These are phyloP conservation scores for Trametes sp. DNA, from an alignment of 1,284 basidiomycete species.

Conservation along the genomic window DNA sequence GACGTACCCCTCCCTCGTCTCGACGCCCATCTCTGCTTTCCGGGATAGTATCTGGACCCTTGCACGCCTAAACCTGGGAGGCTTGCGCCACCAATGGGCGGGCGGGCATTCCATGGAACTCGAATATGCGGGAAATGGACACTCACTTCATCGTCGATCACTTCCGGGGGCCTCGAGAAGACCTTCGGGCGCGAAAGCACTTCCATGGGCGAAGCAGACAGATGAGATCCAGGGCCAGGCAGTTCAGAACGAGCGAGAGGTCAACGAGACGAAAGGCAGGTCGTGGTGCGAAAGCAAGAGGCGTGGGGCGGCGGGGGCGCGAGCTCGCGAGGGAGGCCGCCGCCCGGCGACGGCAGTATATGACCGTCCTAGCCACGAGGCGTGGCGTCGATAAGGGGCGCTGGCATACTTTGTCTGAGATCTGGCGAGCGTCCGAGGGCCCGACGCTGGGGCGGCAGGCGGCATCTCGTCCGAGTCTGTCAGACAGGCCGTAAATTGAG, in stretches of 20 bases:
- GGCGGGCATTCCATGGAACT: too few species aligned
- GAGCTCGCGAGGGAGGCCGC: background rate
- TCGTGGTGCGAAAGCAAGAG: background rate
- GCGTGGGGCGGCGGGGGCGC: background rate
- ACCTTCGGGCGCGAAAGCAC: conserved; percentile 17
- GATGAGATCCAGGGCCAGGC: background rate
- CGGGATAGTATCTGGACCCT: too few species aligned
- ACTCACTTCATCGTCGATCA: conserved; percentile 12
- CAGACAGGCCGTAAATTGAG: background rate
- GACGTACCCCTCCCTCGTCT: too few species aligned
- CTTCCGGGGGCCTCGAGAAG: background rate
- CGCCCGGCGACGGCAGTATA: conserved; percentile 3
- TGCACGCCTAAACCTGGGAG: too few species aligned
- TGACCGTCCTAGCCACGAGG: conserved; percentile 14
- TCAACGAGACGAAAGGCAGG: background rate
- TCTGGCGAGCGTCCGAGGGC: background rate
- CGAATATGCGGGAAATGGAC: background rate
- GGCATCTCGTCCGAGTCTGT: conserved; percentile 1
- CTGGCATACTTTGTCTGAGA: conserved; percentile 5
- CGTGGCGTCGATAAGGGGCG: conserved; percentile 24
- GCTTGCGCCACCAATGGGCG: too few species aligned
- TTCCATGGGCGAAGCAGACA: conserved; percentile 9
- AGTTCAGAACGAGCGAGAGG: background rate
- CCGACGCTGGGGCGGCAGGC: background rate
- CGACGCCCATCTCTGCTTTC: too few species aligned